Evolutionary conservation across 257 asterid species (phyloP).

Genomic region (Rubia yunnanensis): DNA sequence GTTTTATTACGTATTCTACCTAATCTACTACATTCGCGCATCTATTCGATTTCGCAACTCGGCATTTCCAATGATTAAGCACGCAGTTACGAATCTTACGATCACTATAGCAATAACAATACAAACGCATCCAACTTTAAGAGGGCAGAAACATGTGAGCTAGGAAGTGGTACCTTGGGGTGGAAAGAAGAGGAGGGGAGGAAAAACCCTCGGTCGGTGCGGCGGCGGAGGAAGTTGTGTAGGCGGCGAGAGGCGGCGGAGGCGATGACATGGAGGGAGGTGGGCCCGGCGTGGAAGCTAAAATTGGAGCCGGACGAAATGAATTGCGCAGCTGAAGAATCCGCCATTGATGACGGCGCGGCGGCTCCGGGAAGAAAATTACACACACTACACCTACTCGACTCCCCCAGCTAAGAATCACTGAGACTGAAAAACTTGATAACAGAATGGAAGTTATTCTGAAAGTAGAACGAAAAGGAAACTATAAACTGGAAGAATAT

Average conservation of each 20-base stretch:
- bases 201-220: constrained; percentile 26
- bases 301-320: constrained; percentile 27
- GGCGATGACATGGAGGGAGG: constrained; percentile 30
- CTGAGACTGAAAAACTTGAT: too few relatives aligned
- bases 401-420: background rate
- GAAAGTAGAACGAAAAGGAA: too few relatives aligned
- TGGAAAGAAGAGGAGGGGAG: constrained; percentile 32
- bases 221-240: constrained; percentile 44
- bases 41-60: background rate
- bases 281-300: constrained; percentile 21
- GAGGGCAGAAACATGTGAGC: background rate
- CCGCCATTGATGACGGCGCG: constrained; percentile 28
- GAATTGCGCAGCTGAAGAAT: constrained; percentile 35
- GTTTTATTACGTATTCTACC: background rate
- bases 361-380: background rate
- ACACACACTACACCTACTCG: too few relatives aligned
- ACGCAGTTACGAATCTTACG: background rate
- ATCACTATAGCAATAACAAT: background rate
- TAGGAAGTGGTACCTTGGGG: constrained; percentile 36
- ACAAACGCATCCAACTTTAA: background rate
- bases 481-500: too few relatives aligned
- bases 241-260: constrained; percentile 61
- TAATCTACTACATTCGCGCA: too few relatives aligned
- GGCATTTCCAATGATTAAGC: background rate
- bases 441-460: too few relatives aligned